Conservation (phyloP, 495 filamentous ascomycete species). For the Bryoglossum gracile region DNA sequence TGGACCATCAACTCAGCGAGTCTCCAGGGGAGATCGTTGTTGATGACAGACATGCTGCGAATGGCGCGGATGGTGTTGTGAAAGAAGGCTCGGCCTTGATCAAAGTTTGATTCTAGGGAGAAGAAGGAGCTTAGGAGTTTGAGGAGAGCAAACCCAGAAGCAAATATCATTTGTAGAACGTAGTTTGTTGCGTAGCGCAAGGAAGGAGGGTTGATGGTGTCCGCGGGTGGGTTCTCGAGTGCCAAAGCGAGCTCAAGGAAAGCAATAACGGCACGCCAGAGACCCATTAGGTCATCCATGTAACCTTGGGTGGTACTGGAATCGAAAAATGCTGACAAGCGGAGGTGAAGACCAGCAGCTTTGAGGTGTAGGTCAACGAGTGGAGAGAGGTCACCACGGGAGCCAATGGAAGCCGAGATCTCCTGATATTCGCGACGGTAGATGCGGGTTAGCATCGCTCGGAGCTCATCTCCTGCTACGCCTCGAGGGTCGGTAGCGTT, state of each 20-base stretch:
- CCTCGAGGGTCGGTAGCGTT: slow-evolving; percentile 70
- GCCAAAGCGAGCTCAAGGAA: slow-evolving; percentile 70
- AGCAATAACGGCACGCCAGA: slow-evolving; percentile 67
- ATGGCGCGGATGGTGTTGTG: slow-evolving; percentile 70
- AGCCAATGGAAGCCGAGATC: slow-evolving; percentile 43
- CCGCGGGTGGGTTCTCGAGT: slow-evolving; percentile 42
- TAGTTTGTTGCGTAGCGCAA: slow-evolving; percentile 76
- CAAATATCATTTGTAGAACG: slow-evolving; percentile 86
- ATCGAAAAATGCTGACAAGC: slow-evolving; percentile 84
- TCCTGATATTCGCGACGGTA: slow-evolving; percentile 50
- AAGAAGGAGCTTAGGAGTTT: slow-evolving; percentile 86
- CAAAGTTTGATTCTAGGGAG: slow-evolving; percentile 61
- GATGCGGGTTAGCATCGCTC: slow-evolving; percentile 57
- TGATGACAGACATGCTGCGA: slow-evolving; percentile 66
- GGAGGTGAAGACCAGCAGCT: slow-evolving; percentile 74
- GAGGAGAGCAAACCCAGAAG: slow-evolving; percentile 73
- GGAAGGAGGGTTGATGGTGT: slow-evolving; percentile 29
- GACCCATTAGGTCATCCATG: slow-evolving; percentile 64
- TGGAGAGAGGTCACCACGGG: slow-evolving; percentile 42
- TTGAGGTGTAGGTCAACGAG: slow-evolving; percentile 68
- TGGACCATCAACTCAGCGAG: slow-evolving; percentile 86
- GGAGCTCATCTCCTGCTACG: slow-evolving; percentile 60
- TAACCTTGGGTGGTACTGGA: slow-evolving; percentile 66
- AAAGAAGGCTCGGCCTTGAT: slow-evolving; percentile 68
- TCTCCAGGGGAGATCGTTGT: slow-evolving; percentile 79